These are phyloP conservation scores for Ambrosiella beaveri DNA, from an alignment of 2,329 filamentous ascomycete species.

Conservation along the genomic window DNA sequence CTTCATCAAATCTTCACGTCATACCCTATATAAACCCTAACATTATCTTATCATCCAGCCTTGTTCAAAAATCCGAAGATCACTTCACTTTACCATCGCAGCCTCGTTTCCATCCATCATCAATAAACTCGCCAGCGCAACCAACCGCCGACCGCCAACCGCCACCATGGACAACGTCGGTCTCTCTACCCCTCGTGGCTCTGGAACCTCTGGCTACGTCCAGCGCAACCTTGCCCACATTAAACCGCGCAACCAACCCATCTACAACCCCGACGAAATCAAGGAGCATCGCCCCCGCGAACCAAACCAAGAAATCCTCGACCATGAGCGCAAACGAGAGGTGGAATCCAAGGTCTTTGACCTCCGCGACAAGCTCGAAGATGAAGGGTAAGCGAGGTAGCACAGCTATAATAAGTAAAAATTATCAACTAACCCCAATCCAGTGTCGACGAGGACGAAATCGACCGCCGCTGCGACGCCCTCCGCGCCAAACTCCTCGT, in stretches of 20 bases:
- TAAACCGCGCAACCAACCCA: conserved; percentile 58
- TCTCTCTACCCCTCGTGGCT: conserved; percentile 81
- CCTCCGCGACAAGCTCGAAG: conserved; percentile 76
- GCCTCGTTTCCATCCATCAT: not conserved
- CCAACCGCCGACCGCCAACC: not conserved
- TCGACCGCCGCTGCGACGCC: conserved; percentile 45
- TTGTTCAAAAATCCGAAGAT: conserved; percentile 1
- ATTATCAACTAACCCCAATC: no score
- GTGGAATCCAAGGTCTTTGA: conserved; percentile 91
- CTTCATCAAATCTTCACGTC: not conserved
- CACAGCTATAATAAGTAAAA: not conserved
- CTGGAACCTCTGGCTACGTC: conserved; percentile 92
- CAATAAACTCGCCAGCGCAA: not conserved
- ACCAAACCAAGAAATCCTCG: conserved; percentile 80
- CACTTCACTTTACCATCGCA: no score
- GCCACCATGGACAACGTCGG: conserved; percentile 59
- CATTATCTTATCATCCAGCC: conserved; percentile 9
- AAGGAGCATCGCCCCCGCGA: conserved; percentile 63
- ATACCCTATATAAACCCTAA: not conserved
- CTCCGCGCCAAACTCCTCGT: conserved; percentile 25
- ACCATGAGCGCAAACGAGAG: conserved; percentile 81
- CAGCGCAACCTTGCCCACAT: conserved; percentile 88
- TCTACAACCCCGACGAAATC: conserved; percentile 43
- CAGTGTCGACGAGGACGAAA: conserved; percentile 74
- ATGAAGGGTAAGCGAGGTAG: conserved; percentile 48